Evolutionary conservation across 495 filamentous ascomycete species (phyloP), one percentile per base, ranked within the genome.

Genomic region (Aspergillus taichungensis): DNA sequence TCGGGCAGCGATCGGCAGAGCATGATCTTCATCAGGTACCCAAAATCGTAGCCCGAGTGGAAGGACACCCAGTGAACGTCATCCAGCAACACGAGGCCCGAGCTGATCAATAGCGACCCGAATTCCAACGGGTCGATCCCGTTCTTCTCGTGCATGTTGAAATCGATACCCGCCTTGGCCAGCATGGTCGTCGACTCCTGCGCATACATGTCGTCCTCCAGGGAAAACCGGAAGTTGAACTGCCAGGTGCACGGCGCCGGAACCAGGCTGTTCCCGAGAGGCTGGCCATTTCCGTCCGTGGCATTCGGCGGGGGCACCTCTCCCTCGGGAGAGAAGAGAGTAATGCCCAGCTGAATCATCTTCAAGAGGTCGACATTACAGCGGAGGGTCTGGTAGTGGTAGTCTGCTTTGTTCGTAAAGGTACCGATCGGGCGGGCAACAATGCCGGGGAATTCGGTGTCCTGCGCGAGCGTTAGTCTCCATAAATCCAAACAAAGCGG

Each of bases 41-140:
- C 92, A 67, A 98, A 95, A 68, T 98, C 92, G 68, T 98, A 98
- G 38, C 92, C 92, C n/a, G 87, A 90, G 63, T 98, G 92, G 67
- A 97, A 97, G 13, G 88, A 94, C 30, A 98, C 84, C 92, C 92
- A 98, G 56, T 84, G 79, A 11, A 96, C 85, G 40, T 95, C 81
- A 31, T 91, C 84, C 40, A 84, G 72, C 53, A 92, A 80, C n/a
- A 92, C 87, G 29, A 98, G 71, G 7, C 92, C 92, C 10, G 92
- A 97, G 45, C 82, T 88, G 41, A 94, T 90, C 40, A 98, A 73
- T 12, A 94, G 73, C 10, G 91, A 76, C 6, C 88, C 92, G 57
- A 98, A 97, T 43, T 88, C 81, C 27, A 78, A 74, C 0, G 88
- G 88, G 47, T 94, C 88, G 53, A 98, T 97, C n/a, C 92, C 92